A percentile compares a stretch with the other conserved stretches of the same genome.
Conservation (phyloP, 495 filamentous ascomycete species). For the Penicillium chermesinum region DNA sequence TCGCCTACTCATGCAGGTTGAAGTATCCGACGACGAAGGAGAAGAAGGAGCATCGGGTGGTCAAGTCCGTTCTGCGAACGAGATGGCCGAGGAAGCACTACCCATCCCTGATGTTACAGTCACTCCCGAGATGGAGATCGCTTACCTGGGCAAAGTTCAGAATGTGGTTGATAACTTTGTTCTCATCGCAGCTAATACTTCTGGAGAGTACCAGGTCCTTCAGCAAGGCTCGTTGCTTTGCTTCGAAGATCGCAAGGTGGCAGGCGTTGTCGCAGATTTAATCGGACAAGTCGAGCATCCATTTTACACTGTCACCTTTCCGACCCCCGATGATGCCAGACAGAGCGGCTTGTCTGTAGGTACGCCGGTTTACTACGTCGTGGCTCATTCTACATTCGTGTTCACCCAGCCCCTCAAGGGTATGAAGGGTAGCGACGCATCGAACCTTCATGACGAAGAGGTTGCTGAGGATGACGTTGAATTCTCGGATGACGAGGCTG, state of each 20-base stretch:
- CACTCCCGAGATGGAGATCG: constrained; percentile 68
- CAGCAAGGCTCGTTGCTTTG: constrained; percentile 80
- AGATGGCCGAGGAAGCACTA: constrained; percentile 60
- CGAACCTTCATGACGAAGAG: constrained; percentile 91
- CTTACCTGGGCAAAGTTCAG: constrained; percentile 66
- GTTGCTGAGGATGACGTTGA: constrained; percentile 79
- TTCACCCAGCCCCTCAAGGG: constrained; percentile 75
- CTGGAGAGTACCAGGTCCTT: constrained; percentile 77
- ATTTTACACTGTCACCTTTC: constrained; percentile 71
- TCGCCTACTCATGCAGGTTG: constrained; percentile 72
- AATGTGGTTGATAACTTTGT: constrained; percentile 68
- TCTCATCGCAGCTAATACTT: constrained; percentile 71
- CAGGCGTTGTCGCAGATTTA: constrained; percentile 76
- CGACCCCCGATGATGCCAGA: constrained; percentile 57
- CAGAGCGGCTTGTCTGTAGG: constrained; percentile 58
- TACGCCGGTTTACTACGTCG: constrained; percentile 71
- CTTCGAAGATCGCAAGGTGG: constrained; percentile 63
- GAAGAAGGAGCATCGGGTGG: constrained; percentile 41
- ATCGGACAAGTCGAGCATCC: constrained; percentile 79
- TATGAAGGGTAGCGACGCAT: constrained; percentile 83
- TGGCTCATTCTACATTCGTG: constrained; percentile 67
- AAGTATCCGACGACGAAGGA: constrained; percentile 68
- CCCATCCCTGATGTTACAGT: constrained; percentile 70
- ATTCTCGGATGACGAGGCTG: constrained; percentile 94
- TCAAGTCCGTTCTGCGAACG: constrained; percentile 65